Evolutionary conservation across 306 rosid genomes (phyloP).

Genomic region (Macrotyloma uniflorum): DNA sequence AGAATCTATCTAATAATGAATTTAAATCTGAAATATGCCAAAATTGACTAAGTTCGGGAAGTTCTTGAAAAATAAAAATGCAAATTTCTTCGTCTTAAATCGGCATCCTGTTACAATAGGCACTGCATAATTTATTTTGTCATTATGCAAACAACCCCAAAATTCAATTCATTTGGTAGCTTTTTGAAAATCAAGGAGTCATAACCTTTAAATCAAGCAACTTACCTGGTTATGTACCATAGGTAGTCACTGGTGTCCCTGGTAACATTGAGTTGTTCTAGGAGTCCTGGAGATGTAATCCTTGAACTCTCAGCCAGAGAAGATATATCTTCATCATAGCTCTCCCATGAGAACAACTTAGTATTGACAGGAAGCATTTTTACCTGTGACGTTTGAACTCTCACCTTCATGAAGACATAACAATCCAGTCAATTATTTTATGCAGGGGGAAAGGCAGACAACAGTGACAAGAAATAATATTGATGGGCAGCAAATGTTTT

Average conservation of each 20-base stretch:
- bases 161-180: background rate
- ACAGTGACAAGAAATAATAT: slow-evolving; percentile 20
- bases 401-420: slow-evolving; percentile 61
- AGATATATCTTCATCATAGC: slow-evolving; percentile 81
- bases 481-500: slow-evolving; percentile 6
- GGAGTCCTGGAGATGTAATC: slow-evolving; percentile 64
- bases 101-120: background rate
- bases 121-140: background rate
- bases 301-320: slow-evolving; percentile 64
- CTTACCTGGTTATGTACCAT: slow-evolving; percentile 94
- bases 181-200: background rate
- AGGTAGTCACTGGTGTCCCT: slow-evolving; percentile 91
- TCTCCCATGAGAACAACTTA: slow-evolving; percentile 70
- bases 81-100: slow-evolving; percentile 5
- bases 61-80: slow-evolving; percentile 7
- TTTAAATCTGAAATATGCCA: background rate
- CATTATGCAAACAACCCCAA: background rate
- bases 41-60: background rate
- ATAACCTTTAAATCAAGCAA: background rate
- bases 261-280: slow-evolving; percentile 86
- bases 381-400: slow-evolving; percentile 62
- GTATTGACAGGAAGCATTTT: slow-evolving; percentile 63
- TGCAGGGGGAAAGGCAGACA: background rate
- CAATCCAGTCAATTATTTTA: slow-evolving; percentile 32
- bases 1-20: slow-evolving; percentile 1